Evolutionary conservation across 768 basidiomycete species (phyloP).

Genomic region (Sarcodon aspratus): DNA sequence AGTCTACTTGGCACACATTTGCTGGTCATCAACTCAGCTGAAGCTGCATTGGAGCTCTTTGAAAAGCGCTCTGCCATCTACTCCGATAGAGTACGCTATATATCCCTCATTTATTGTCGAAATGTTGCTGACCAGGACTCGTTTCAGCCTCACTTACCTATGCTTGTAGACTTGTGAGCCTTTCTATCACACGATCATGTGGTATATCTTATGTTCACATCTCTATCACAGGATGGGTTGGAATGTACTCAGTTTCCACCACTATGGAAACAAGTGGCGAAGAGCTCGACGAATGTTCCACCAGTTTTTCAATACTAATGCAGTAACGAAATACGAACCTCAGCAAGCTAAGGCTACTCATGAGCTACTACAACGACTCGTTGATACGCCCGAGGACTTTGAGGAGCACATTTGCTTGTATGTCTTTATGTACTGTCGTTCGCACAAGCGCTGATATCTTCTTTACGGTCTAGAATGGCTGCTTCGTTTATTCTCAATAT

Average conservation of each 20-base stretch:
- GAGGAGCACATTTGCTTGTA: background rate
- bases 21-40: slow-evolving; percentile 5
- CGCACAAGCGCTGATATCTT: background rate
- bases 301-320: background rate
- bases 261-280: background rate
- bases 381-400: background rate
- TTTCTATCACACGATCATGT: background rate
- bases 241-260: background rate
- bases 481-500: too few species aligned
- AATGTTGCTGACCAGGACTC: background rate
- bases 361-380: too few species aligned
- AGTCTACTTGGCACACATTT: slow-evolving; percentile 7
- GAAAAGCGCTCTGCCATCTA: background rate
- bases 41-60: background rate
- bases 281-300: background rate
- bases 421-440: background rate
- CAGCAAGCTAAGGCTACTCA: background rate
- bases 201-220: background rate
- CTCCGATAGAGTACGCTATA: background rate
- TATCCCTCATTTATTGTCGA: background rate
- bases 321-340: background rate
- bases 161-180: background rate
- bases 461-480: too few species aligned
- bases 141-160: background rate
- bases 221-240: background rate